phyloP scores from a whole-genome alignment of 495 filamentous ascomycete species.

The Pseudoneurospora amorphoporcata region DNA sequence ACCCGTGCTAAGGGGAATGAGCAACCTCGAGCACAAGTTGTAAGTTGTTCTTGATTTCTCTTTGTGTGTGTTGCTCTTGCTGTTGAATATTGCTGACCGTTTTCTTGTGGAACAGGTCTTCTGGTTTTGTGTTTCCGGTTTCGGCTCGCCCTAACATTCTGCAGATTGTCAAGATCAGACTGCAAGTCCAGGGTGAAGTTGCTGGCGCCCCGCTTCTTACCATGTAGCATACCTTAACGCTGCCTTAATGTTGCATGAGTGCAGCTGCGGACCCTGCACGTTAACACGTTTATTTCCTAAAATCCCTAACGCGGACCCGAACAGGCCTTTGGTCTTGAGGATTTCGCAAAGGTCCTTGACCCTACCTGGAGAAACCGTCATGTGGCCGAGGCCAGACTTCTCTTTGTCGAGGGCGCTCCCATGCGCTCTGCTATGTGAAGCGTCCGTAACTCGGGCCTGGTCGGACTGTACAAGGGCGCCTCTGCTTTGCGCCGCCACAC shows the following conservation, averaged over 20 bases:
- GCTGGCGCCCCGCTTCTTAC: conserved; percentile 21
- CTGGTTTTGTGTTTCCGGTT: neutral
- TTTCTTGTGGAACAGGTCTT: conserved; percentile 52
- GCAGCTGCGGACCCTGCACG: no score
- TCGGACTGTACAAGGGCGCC: conserved; percentile 96
- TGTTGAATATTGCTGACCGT: conserved; percentile 36
- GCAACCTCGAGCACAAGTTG: conserved; percentile 56
- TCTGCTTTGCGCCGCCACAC: conserved; percentile 39
- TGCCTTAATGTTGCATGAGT: no score
- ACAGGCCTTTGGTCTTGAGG: conserved; percentile 54
- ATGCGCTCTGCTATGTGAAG: conserved; percentile 95
- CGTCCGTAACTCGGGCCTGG: conserved; percentile 81
- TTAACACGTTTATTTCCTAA: no score
- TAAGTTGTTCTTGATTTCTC: conserved; percentile 98
- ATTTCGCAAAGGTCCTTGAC: conserved; percentile 92
- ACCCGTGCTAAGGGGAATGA: conserved; percentile 87
- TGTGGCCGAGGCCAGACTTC: conserved; percentile 24
- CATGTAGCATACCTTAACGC: no score
- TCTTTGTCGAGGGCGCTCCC: conserved; percentile 72
- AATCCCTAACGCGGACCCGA: no score
- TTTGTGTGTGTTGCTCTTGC: conserved; percentile 87
- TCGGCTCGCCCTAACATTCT: conserved; percentile 64
- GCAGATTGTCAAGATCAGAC: conserved; percentile 97
- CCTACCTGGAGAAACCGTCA: conserved; percentile 70
- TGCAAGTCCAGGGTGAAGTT: conserved; percentile 95